Base-by-base conservation (phyloP, 2,329 filamentous ascomycete species). In the Trichophyton schoenleinii region DNA sequence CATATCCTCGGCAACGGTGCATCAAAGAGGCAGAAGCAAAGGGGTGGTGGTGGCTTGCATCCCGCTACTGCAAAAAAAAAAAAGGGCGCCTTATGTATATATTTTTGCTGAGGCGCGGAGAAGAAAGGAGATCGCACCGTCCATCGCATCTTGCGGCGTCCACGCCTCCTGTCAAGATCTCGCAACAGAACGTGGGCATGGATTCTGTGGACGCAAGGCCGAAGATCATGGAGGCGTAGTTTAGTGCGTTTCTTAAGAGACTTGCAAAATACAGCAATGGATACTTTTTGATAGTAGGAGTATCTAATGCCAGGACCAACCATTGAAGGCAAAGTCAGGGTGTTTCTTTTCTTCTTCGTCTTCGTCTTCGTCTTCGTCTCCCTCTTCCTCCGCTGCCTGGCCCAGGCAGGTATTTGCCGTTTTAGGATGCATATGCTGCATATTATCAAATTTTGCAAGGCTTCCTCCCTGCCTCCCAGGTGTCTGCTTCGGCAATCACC, bases 1-100 rank as follows among this genome's bases (percentile, higher is more conserved):
- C 49, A 55, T 55, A 55, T 36, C 11, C 49, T 55, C 49, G 49
- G 49, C 49, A 55, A 55, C 49, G 49, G 49, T 55, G 49, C 49
- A 55, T 34, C 31, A 55, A 38, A 55, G 49, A 36, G 11, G 11
- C 25, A 7, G n/a, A 20, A 36, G 22, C 8, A 20, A 36, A 34
- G 31, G 25, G 28, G 28, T 31, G 28, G 28, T 31, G 28, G 28
- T 28, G 25, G 49, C 28, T n/a, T 55, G 49, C 49, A 55, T 5
- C 22, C 28, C 11, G 11, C 34, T 38, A 38, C 34, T 55, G 49
- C 49, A 55, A 55, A 55, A 55, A 34, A 55, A 34, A 55, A 4
- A 18, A 18, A 18, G 18, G 18, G 8, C 41, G 13, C n/a, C 41
- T 44, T n/a, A n/a, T 42, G 13, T 18, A 18, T 44, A n/a, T 44